Evolutionary conservation across 2,329 filamentous ascomycete species (phyloP).

Genomic region (Penicillium sp.): DNA sequence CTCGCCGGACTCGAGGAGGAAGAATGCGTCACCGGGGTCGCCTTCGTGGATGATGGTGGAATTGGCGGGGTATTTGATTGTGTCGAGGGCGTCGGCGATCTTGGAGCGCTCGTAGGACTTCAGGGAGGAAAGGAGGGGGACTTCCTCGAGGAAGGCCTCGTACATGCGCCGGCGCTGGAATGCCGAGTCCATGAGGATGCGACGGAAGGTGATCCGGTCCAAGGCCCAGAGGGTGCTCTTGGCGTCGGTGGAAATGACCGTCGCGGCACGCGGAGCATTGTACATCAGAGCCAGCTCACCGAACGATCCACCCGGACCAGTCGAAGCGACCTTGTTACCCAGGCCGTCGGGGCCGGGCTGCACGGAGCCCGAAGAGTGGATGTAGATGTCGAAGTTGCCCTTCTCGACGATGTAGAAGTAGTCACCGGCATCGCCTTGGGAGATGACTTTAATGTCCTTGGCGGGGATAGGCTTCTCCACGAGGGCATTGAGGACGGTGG

Average conservation of each 20-base stretch:
- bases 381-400: slow-evolving; percentile 86
- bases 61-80: slow-evolving; percentile 77
- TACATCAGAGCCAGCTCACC: slow-evolving; percentile 98
- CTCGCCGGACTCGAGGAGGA: slow-evolving; percentile 82
- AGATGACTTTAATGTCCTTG: slow-evolving; percentile 88
- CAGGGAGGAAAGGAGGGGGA: slow-evolving; percentile 78
- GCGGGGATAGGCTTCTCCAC: slow-evolving; percentile 94
- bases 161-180: slow-evolving; percentile 96
- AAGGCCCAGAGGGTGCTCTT: slow-evolving; percentile 87
- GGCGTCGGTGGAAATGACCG: slow-evolving; percentile 79
- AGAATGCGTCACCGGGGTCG: slow-evolving; percentile 89
- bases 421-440: slow-evolving; percentile 92
- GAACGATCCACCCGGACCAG: slow-evolving; percentile 88
- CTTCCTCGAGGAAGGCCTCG: slow-evolving; percentile 93
- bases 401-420: slow-evolving; percentile 98
- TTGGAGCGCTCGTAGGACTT: slow-evolving; percentile 94
- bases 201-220: slow-evolving; percentile 93
- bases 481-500: slow-evolving; percentile 83
- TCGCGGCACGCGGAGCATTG: slow-evolving; percentile 93
- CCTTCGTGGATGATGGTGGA: slow-evolving; percentile 88
- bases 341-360: slow-evolving; percentile 81
- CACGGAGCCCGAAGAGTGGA: slow-evolving; percentile 74
- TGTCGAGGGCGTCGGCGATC: slow-evolving; percentile 94
- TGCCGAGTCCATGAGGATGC: slow-evolving; percentile 96
- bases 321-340: slow-evolving; percentile 77